Conservation (phyloP, 805 yeast species). For the Hermanozyma aechmeae region DNA sequence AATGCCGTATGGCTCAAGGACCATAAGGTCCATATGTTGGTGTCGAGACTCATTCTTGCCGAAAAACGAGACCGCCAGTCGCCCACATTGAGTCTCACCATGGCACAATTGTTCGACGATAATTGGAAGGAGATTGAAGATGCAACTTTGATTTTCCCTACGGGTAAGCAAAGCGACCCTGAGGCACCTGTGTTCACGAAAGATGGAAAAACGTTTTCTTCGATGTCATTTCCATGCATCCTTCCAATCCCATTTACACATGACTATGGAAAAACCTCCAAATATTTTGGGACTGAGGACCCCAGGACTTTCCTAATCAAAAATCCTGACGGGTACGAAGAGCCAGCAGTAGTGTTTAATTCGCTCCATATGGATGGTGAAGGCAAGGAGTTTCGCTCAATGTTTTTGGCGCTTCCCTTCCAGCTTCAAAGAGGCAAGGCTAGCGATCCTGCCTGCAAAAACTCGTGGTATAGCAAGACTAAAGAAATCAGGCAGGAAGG, state of each 20-base stretch:
- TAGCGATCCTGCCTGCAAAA: constrained; percentile 1
- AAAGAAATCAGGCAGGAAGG: constrained; percentile 1
- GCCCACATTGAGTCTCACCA: constrained; percentile 10
- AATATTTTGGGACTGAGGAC: constrained; percentile 10
- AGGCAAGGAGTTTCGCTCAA: constrained; percentile 1
- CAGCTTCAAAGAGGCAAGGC: constrained; percentile 6
- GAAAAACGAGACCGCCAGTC: constrained; percentile 9
- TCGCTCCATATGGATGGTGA: background rate
- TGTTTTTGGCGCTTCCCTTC: constrained; percentile 4
- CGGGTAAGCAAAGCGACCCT: background rate
- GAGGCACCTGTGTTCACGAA: constrained; percentile 1
- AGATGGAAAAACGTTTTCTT: constrained; percentile 5
- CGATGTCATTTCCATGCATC: constrained; percentile 9
- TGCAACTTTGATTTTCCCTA: constrained; percentile 1
- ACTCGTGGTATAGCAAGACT: constrained; percentile 1
- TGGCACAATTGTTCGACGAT: constrained; percentile 12
- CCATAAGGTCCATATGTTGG: constrained; percentile 12
- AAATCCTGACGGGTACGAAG: constrained; percentile 7
- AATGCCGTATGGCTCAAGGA: constrained; percentile 15
- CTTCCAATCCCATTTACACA: constrained; percentile 11
- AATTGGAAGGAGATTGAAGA: constrained; percentile 13
- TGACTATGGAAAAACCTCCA: background rate
- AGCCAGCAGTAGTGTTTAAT: constrained; percentile 7
- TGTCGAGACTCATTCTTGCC: constrained; percentile 11
- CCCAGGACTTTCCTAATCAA: constrained; percentile 8